These are phyloP conservation scores for Umbelopsis sp. DNA, from an alignment of 192 early-diverging fungal genomes.

Conservation along the genomic window DNA sequence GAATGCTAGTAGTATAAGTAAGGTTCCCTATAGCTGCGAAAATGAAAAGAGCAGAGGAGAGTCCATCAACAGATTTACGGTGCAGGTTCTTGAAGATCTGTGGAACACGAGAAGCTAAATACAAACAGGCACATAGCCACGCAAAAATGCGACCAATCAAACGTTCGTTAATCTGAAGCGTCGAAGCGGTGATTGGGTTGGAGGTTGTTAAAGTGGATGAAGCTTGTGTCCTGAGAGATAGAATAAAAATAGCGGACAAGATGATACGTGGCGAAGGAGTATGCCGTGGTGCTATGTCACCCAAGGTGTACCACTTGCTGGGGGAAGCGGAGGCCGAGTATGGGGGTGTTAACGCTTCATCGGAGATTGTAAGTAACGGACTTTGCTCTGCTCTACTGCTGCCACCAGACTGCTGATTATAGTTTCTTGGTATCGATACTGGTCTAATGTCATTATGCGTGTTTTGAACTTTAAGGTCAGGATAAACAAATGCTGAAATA, in stretches of 20 bases:
- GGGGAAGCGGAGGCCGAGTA: conserved; percentile 36
- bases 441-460: not conserved
- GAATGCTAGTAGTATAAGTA: conserved; percentile 59
- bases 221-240: not conserved
- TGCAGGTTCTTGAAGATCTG: conserved; percentile 71
- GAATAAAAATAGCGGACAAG: conserved; percentile 1
- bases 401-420: not conserved
- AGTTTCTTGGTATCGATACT: not conserved
- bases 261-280: conserved; percentile 1
- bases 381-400: conserved; percentile 1
- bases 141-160: conserved; percentile 62
- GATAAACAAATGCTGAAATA: not conserved
- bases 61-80: conserved; percentile 63
- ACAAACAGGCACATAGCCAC: conserved; percentile 66
- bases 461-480: not conserved
- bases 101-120: conserved; percentile 72
- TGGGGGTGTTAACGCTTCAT: not conserved
- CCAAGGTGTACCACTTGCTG: conserved; percentile 29
- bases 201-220: conserved; percentile 5
- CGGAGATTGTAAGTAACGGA: conserved; percentile 20
- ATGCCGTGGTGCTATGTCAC: not conserved
- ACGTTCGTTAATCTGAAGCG: not conserved
- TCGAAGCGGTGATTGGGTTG: not conserved
- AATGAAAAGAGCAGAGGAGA: conserved; percentile 75
- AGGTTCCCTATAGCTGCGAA: conserved; percentile 74